Base-by-base conservation (phyloP, 495 filamentous ascomycete genomes). In the Lophiostoma macrostomum region DNA sequence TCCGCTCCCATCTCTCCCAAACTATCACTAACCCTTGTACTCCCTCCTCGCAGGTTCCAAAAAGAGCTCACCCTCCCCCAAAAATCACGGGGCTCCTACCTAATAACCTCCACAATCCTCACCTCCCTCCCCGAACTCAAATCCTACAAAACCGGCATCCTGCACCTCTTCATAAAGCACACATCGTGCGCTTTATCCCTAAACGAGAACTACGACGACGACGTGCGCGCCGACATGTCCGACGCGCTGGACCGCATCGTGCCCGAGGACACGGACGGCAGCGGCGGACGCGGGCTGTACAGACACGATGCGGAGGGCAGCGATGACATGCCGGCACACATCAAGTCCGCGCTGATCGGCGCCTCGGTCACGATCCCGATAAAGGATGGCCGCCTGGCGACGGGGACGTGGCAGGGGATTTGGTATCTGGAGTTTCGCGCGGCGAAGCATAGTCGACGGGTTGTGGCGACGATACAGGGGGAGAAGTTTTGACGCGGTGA, bases 251-350 rank as follows among this genome's bases (percentile, higher is more conserved):
- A 98, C 67, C 73, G 88, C 22, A 86, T 98, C 53, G 93, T 84
- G 41, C 87, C 87, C 1, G 82, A 87, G 65, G 86, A 90, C 54
- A 76, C 74, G 53, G 80, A 85, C 71, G 86, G 82, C n/a, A n/a
- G n/a, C n/a, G n/a, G n/a, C n/a, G n/a, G n/a, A n/a, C n/a, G n/a
- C 1, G 56, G 60, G 11, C 53, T 96, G 24, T 98, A 98, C 73
- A 75, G 90, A 44, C 93, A 98, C 76, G 77, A 76, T 60, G 91
- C 88, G 0, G 91, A 97, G 77, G 93, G 91, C 25, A 72, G 73
- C 54, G 90, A 95, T 75, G 90, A 95, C 75, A 95, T 95, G 87
- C 88, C 87, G 49, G 91, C 90, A 40, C 93, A 98, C 74, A 81
- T 98, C 66, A 98, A 98, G 69, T 87, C 82, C 32, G 83, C 90